Percentiles rank a stretch among this genome's conserved stretches.
Conservation (phyloP, 2,329 filamentous ascomycete genomes). For the Fusarium sp. region DNA sequence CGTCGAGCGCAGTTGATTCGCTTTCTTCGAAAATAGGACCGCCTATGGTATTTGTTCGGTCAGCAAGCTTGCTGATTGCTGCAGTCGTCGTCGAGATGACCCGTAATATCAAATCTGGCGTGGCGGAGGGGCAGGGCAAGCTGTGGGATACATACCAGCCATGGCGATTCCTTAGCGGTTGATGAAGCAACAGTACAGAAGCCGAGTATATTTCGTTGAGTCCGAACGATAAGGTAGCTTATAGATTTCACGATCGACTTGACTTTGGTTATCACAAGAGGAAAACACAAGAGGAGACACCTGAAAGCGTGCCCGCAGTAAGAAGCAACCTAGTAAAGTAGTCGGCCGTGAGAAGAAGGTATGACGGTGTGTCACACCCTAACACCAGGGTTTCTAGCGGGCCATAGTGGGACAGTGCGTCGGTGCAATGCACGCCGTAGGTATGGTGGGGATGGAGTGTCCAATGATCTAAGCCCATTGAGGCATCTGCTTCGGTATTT, state of each 20-base stretch:
- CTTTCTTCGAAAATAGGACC: slow-evolving; percentile 39
- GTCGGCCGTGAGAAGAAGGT: slow-evolving; percentile 20
- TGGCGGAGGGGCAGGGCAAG: slow-evolving; percentile 31
- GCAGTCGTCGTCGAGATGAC: slow-evolving; percentile 9
- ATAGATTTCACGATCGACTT: neutral
- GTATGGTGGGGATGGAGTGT: slow-evolving; percentile 8
- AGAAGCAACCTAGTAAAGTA: slow-evolving; percentile 28
- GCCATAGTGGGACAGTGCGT: slow-evolving; percentile 24
- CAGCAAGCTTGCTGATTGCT: slow-evolving; percentile 22
- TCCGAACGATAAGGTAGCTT: neutral
- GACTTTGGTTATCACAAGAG: neutral
- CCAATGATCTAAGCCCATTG: slow-evolving; percentile 26
- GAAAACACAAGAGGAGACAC: slow-evolving; percentile 17
- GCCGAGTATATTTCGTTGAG: neutral
- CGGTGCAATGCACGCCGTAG: slow-evolving; percentile 30
- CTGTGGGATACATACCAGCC: slow-evolving; percentile 43
- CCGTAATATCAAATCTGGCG: slow-evolving; percentile 13
- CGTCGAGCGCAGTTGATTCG: slow-evolving; percentile 45
- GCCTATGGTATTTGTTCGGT: slow-evolving; percentile 31
- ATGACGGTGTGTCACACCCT: slow-evolving; percentile 41
- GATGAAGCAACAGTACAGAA: neutral
- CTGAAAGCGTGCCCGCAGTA: slow-evolving; percentile 30
- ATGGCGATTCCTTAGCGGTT: slow-evolving; percentile 31
- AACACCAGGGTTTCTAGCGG: slow-evolving; percentile 31
- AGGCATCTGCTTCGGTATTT: slow-evolving; percentile 37